phyloP scores from a whole-genome alignment of 148 eudicot genomes.

The Fagopyrum homotropicum region DNA sequence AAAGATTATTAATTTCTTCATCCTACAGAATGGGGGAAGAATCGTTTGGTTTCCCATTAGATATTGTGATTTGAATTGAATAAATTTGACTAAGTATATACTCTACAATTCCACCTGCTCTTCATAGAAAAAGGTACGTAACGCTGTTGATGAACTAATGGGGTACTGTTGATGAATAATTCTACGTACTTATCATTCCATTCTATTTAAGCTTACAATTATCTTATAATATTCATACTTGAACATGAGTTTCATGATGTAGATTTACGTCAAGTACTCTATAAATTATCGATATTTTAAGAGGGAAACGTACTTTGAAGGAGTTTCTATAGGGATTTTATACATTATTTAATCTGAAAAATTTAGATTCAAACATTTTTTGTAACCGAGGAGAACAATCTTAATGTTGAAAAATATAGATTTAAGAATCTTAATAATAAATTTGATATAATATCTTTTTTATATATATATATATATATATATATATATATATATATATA shows the following conservation, averaged over 20 bases:
- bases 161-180: neutral
- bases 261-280: neutral
- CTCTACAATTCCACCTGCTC: conserved; percentile 2
- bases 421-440: no score
- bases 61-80: conserved; percentile 1
- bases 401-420: no score
- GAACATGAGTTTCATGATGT: neutral
- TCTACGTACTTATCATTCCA: neutral
- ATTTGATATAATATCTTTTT: no score
- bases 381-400: no score
- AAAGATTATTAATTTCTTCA: neutral
- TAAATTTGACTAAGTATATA: neutral
- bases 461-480: no score
- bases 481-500: no score
- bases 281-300: neutral
- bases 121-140: neutral
- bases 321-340: neutral
- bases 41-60: neutral
- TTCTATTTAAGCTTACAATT: neutral
- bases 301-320: neutral
- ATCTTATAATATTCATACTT: neutral
- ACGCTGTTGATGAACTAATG: neutral
- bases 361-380: no score
- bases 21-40: neutral
- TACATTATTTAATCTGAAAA: neutral